Base-by-base conservation (phyloP, 2,329 filamentous ascomycete genomes). In the Periglandula ipomoeae region DNA sequence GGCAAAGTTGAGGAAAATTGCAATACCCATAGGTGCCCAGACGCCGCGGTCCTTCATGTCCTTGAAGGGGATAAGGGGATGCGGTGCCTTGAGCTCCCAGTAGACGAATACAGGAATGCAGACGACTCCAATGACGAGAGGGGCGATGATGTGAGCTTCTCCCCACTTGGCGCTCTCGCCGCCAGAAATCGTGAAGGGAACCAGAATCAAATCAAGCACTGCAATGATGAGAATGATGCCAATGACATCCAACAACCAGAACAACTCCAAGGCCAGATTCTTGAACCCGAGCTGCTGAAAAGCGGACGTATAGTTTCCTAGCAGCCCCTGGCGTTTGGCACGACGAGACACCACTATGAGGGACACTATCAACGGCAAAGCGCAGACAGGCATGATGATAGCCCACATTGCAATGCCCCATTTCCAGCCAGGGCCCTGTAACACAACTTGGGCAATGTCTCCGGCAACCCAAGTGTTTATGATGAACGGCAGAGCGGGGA, bases 351-450 rank as follows among this genome's bases (percentile, higher is more conserved):
- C 79, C 54, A 72, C 61, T 47, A 76, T 65, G 53, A 85, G 70
- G 11, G 84, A 66, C 13, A 70, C 58, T 32, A 78, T 75, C 19
- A 87, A 68, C 0, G 85, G 84, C 17, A 81, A 52, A 26, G 76
- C 77, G 42, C 83, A 73, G 35, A 75, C 64, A 1, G 83, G 82
- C 5, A 81, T 69, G 51, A 87, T 72, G 55, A 88, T 82, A 35
- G 77, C 71, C 65, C 84, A 87, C 55, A 75, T 72, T 38, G 81
- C 84, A 57, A 82, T 87, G 1, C 74, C 82, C 84, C 83, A 87
- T 35, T 80, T 74, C 76, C 79, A 87, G 42, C 46, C 47, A 17
- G 47, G 47, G 5, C 47, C 44, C 2, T 49, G 17, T 2, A 52
- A 39, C 52, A 84, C 78, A 0, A 68, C 67, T 17, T 75, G 66